Evolutionary conservation across 1,284 basidiomycete species (phyloP).

Genomic region (Rhodotorula mucilaginosa): DNA sequence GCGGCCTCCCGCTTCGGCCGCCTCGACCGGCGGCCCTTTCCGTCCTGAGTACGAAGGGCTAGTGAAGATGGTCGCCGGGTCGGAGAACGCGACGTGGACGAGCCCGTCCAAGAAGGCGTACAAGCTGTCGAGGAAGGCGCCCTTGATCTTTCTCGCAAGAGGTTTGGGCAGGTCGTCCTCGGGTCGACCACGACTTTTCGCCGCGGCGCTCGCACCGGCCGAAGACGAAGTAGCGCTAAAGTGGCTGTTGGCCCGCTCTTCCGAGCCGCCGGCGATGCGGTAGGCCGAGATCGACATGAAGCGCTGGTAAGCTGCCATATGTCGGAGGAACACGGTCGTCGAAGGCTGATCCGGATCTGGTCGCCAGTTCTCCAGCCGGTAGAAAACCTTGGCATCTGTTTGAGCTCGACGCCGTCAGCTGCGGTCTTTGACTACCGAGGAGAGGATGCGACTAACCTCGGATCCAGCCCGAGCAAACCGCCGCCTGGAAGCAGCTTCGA

Average conservation of each 20-base stretch:
- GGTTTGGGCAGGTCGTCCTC: slow-evolving; percentile 44
- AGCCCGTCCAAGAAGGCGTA: slow-evolving; percentile 89
- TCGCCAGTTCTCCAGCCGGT: slow-evolving; percentile 82
- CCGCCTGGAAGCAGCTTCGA: slow-evolving; percentile 83
- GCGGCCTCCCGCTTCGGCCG: slow-evolving; percentile 37
- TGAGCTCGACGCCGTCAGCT: background rate
- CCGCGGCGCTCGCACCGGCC: background rate
- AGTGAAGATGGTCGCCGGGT: slow-evolving; percentile 47
- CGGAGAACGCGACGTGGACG: slow-evolving; percentile 74
- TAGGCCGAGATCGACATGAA: slow-evolving; percentile 75
- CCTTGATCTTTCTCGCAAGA: slow-evolving; percentile 66
- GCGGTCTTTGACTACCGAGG: background rate
- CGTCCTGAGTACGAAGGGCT: background rate
- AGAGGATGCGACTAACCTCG: slow-evolving; percentile 59
- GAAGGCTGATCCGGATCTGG: slow-evolving; percentile 55
- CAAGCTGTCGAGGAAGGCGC: slow-evolving; percentile 80
- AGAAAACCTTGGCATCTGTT: slow-evolving; percentile 82
- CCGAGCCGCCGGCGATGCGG: slow-evolving; percentile 77
- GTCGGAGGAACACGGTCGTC: slow-evolving; percentile 60
- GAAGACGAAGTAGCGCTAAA: slow-evolving; percentile 9
- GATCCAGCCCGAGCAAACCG: slow-evolving; percentile 75
- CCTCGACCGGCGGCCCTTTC: slow-evolving; percentile 27
- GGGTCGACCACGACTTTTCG: slow-evolving; percentile 5
- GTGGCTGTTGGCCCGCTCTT: slow-evolving; percentile 47
- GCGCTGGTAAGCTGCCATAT: slow-evolving; percentile 79